Evolutionary conservation across 805 yeast genomes (phyloP).

Genomic region (Citeromyces matritensis): DNA sequence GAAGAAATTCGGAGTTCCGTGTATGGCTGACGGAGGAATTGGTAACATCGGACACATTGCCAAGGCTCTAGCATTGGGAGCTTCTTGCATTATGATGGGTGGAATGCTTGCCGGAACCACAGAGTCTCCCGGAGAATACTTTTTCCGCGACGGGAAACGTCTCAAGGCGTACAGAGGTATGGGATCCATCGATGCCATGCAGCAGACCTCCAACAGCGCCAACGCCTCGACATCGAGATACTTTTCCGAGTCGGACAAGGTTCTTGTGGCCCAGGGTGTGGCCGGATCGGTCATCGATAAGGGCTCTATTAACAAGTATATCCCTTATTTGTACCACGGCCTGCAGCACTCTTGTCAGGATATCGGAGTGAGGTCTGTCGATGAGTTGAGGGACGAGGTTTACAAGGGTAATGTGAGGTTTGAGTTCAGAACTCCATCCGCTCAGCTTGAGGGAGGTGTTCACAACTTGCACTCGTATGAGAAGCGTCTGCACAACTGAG

Average conservation of each 20-base stretch:
- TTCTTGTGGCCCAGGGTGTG: conserved; percentile 98
- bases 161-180: conserved; percentile 96
- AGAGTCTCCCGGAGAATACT: conserved; percentile 97
- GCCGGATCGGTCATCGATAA: conserved; percentile 93
- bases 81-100: conserved; percentile 98
- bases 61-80: conserved; percentile 93
- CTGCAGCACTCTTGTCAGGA: conserved; percentile 98
- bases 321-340: conserved; percentile 91
- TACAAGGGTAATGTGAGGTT: conserved; percentile 67
- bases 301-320: conserved; percentile 85
- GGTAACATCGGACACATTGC: conserved; percentile 97
- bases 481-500: conserved; percentile 85
- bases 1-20: conserved; percentile 91
- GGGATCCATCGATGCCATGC: conserved; percentile 99
- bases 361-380: conserved; percentile 68
- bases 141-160: conserved; percentile 96
- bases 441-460: conserved; percentile 98
- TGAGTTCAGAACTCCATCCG: conserved; percentile 96
- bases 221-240: conserved; percentile 97
- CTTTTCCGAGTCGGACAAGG: conserved; percentile 91
- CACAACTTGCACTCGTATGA: conserved; percentile 93
- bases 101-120: conserved; percentile 97
- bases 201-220: conserved; percentile 72
- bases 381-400: conserved; percentile 48
- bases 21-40: conserved; percentile 99